Percentiles rank a stretch among this genome's conserved stretches.
phyloP scores from a whole-genome alignment of 164 flowering plant genomes.

The Chloranthus sessilifolius region DNA sequence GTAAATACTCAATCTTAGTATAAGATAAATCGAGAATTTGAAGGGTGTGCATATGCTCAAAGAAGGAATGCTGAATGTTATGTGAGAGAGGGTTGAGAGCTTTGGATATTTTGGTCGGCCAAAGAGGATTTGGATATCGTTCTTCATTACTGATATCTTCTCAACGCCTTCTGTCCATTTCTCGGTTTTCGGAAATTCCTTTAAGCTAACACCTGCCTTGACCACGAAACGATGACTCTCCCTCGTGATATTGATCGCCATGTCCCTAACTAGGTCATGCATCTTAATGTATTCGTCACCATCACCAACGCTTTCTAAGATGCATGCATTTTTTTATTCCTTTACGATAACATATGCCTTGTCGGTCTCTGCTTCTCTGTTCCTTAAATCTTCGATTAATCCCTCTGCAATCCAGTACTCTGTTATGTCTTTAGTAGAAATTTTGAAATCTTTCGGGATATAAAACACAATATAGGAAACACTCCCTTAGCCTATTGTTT shows the following conservation, averaged over 20 bases:
- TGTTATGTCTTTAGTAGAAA: constrained; percentile 13
- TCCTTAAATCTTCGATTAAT: constrained; percentile 10
- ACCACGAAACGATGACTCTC: constrained; percentile 8
- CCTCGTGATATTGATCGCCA: constrained; percentile 14
- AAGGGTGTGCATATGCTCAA: not conserved
- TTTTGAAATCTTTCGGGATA: constrained; percentile 17
- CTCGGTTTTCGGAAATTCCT: constrained; percentile 5
- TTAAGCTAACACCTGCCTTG: constrained; percentile 11
- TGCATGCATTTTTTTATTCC: constrained; percentile 10
- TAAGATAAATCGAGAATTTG: not conserved
- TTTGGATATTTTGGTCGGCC: constrained; percentile 2
- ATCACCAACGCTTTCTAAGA: constrained; percentile 12
- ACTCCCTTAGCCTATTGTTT: not conserved
- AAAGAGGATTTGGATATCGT: not conserved
- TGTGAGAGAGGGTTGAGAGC: not conserved
- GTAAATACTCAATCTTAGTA: not conserved
- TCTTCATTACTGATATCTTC: constrained; percentile 15
- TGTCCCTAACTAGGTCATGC: constrained; percentile 24
- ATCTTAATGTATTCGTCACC: constrained; percentile 13
- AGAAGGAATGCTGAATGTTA: constrained; percentile 10
- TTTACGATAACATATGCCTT: constrained; percentile 19
- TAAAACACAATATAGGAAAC: constrained; percentile 21
- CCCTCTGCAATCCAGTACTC: constrained; percentile 23
- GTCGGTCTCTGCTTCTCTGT: constrained; percentile 4
- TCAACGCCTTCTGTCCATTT: constrained; percentile 5